Base-by-base conservation (phyloP, 2,329 filamentous ascomycete genomes). In the Diplodia scrobiculata region DNA sequence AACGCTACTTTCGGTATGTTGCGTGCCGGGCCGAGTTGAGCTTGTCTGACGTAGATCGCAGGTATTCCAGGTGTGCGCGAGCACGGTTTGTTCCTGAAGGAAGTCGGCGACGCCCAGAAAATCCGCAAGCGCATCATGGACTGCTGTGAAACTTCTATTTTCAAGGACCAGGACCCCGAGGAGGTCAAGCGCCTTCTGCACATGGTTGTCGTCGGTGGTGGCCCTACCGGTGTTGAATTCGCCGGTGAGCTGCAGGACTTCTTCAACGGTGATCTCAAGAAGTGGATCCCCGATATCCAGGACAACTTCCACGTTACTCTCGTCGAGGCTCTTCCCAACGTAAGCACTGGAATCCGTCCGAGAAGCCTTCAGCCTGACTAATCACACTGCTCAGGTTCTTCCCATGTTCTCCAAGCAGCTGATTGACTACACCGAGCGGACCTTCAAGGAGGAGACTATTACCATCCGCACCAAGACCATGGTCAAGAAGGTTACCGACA, bases 111-210 rank as follows among this genome's bases (percentile, higher is more conserved):
- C 78, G 95, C 95, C 67, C 95, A 99, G 81, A 87, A 87, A 75
- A 99, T 99, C 77, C 92, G 95, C 76, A 97, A 94, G 85, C 92
- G 92, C 81, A 97, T 99, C 80, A 99, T 99, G 95, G 95, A 99
- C 83, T 99, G 95, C 79, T 93, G 97, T 72, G 95, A 99, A 83
- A 97, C 94, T 41, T 95, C 95, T 63, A 94, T 92, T 69, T 97
- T 99, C 89, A 98, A 98, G 86, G 94, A 92, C 76, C 95, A 99
- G 82, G 84, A 86, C 45, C 82, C 86, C 17, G 91, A 95, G 71
- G 96, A 99, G 81, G 84, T 96, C 76, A 89, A 96, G 83, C 92
- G 95, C 72, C 87, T 99, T 73, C 86, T 99, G 78, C 94, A 98
- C 85, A 98, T 98, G 93, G 95, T 99, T 65, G 94, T 84, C 14